These are phyloP conservation scores for Calocybe indica DNA, from an alignment of 768 basidiomycete genomes.

Conservation along the genomic window DNA sequence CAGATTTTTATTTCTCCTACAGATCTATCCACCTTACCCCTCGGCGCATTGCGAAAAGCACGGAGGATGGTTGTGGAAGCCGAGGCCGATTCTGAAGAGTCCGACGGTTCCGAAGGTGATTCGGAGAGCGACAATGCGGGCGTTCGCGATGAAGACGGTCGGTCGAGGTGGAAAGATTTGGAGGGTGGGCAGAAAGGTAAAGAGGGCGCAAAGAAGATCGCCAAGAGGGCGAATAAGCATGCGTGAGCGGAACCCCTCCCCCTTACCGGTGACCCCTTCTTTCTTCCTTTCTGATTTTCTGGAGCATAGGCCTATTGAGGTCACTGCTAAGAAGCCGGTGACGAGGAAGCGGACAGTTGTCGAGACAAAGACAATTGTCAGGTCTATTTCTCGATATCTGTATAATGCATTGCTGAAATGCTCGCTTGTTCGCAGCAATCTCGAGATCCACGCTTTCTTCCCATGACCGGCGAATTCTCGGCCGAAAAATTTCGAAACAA, in stretches of 20 bases:
- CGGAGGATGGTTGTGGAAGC: conserved; percentile 45
- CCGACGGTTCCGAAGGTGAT: conserved; percentile 3
- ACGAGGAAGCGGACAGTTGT: conserved; percentile 65
- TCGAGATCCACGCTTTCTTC: conserved; percentile 84
- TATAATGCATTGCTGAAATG: not conserved
- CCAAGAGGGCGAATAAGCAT: conserved; percentile 73
- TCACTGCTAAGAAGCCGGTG: conserved; percentile 83
- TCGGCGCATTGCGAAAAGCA: conserved; percentile 62
- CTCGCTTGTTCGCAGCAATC: conserved; percentile 42
- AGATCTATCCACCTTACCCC: conserved; percentile 59
- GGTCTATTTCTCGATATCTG: conserved; percentile 15
- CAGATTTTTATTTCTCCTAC: not conserved
- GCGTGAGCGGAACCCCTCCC: conserved; percentile 54
- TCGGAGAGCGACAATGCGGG: conserved; percentile 13
- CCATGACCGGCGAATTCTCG: conserved; percentile 64
- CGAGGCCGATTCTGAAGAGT: conserved; percentile 24
- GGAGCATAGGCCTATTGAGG: conserved; percentile 60
- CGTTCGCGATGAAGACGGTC: conserved; percentile 5
- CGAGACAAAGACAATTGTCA: conserved; percentile 58
- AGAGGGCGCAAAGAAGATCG: conserved; percentile 31
- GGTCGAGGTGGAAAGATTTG: conserved; percentile 5
- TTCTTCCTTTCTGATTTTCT: not conserved
- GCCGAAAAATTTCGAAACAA: conserved; percentile 57
- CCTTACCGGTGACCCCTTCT: conserved; percentile 1
- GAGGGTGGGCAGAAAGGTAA: conserved; percentile 13